Base-by-base conservation (phyloP, 129 eudicot genomes). In the Pittosporum tobira region DNA sequence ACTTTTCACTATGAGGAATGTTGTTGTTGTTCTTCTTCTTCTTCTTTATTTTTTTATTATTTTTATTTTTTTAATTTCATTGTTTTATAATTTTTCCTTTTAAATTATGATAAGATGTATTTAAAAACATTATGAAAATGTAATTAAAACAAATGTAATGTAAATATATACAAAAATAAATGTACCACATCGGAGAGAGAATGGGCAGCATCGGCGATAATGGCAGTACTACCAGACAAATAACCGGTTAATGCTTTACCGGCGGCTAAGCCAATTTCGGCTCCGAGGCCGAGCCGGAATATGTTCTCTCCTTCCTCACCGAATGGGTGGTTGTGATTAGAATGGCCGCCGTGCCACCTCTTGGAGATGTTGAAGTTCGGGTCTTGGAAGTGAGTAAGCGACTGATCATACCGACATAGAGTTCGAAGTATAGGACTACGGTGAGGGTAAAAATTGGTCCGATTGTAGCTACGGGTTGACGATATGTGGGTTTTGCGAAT, bases 141-240 rank as follows among this genome's bases (percentile, higher is more conserved):
- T n/a, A 42, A 2, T n/a, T 42, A 42, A 42, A 8, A 1, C 51
- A 13, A 46, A 2, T 46, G 51, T 14, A 46, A 46, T 23, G 2
- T 20, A 46, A 16, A 18, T 13, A 44, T 16, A 44, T 1, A 44
- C 13, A 44, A 13, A 1, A 4, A 9, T 57, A 16, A 0, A 11
- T 42, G 31, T 82, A 91, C 98, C 96, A 91, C 98, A 66, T 91
- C 98, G 20, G 98, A 86, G 4, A 91, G 61, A 28, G 99, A 93
- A 74, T 93, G 96, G 57, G 94, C 96, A 31, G 99, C 99, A 64
- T 93, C 99, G 20, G 99, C 99, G 40, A 93, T 84, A 34, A 93
- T 93, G 18, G 99, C 96, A 47, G 99, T 93, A 73, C 99, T 93
- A 12, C 99, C 96, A 15, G 96, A 68, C 22, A 93, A 20, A 73